Base-by-base conservation (phyloP, 306 rosid genomes). In the Cicer arietinum region DNA sequence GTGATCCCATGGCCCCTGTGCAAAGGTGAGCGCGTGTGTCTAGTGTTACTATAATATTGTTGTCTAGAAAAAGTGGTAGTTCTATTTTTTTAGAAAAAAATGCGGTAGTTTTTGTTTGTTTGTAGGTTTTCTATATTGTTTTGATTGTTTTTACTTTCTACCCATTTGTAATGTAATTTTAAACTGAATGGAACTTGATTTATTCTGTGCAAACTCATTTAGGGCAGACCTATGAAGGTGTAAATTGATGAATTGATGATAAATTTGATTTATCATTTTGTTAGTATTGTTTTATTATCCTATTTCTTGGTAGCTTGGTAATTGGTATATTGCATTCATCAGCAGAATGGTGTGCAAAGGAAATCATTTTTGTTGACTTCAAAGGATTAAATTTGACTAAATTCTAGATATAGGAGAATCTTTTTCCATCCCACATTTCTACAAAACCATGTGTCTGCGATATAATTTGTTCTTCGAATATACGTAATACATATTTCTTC, bases 141-240 rank as follows among this genome's bases (percentile, higher is more conserved):
- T 71, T 14, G 50, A 17, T 48, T 59, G 13, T 63, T 62, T 22
- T 16, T 64, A 51, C 77, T 41, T 73, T 60, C 7, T 43, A 53
- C 67, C 39, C 50, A 45, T 64, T 6, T 73, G 81, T 75, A 68
- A 80, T 12, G 45, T 42, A 42, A 7, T 6, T 60, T 63, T 37
- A 60, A 77, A 42, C 37, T 0, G 11, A 63, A 80, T 47, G 79
- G 44, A 11, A 58, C 25, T 40, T 44, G 18, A 8, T 61, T 73
- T 81, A 46, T 78, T 75, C 37, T 75, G 59, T 78, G 73, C 64
- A 73, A 73, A 22, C 17, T 60, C 68, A 16, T 71, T 67, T 72
- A 68, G 77, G 69, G 80, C 60, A 52, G 71, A 77, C 12, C 30
- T 42, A 18, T 75, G 61, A 39, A 47, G 62, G 18, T 46, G 51